A percentile compares a stretch with the other conserved stretches of the same genome.
Evolutionary conservation across 129 eudicot genomes (phyloP).

Genomic region (Calendula officinalis): DNA sequence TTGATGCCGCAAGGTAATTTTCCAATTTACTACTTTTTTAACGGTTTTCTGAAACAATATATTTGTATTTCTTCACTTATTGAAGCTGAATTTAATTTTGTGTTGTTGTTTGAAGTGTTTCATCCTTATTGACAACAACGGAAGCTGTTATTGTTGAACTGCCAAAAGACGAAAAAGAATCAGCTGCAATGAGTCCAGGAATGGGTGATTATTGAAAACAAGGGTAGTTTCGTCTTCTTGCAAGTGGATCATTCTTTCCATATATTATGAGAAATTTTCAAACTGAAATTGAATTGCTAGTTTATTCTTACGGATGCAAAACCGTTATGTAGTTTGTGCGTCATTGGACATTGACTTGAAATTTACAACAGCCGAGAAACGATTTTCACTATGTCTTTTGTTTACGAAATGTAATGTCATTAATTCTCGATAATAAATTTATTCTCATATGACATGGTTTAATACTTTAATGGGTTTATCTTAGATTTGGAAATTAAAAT

Average conservation of each 20-base stretch:
- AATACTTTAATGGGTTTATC: too few relatives aligned
- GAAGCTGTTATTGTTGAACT: slow-evolving; percentile 68
- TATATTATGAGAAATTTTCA: background rate
- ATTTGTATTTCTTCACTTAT: background rate
- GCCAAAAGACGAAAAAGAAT: slow-evolving; percentile 47
- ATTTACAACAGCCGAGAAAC: background rate
- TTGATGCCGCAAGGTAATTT: slow-evolving; percentile 62
- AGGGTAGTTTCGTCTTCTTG: background rate
- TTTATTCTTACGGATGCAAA: slow-evolving; percentile 8
- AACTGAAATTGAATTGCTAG: slow-evolving; percentile 10
- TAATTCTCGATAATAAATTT: too few relatives aligned
- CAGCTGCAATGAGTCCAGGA: slow-evolving; percentile 42
- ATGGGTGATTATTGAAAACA: slow-evolving; percentile 48
- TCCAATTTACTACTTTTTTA: background rate
- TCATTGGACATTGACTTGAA: background rate
- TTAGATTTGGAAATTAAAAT: too few relatives aligned
- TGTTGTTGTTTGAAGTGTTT: slow-evolving; percentile 36
- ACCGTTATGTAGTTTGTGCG: slow-evolving; percentile 4
- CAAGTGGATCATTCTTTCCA: slow-evolving; percentile 16
- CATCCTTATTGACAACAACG: slow-evolving; percentile 69
- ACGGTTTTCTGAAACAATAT: background rate
- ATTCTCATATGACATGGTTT: too few relatives aligned
- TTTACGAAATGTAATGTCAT: background rate
- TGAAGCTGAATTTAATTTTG: background rate
- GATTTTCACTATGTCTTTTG: background rate